Conservation (phyloP, 345 rosid species). For the Garcia nutans region DNA sequence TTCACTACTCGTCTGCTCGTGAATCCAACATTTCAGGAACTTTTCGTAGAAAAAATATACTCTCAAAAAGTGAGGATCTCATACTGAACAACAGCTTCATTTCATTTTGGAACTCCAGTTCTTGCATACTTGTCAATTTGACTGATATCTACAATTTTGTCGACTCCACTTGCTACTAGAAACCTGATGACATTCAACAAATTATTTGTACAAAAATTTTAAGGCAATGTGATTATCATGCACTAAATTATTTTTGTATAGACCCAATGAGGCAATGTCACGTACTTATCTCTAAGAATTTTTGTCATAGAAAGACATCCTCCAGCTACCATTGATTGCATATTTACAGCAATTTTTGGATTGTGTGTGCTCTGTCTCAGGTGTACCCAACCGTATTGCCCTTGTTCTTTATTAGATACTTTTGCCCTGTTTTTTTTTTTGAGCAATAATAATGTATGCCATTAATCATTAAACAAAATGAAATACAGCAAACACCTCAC, state of each 20-base stretch:
- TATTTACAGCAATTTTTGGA: constrained; percentile 76
- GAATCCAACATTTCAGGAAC: no score
- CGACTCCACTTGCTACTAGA: constrained; percentile 58
- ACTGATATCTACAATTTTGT: constrained; percentile 53
- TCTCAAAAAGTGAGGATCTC: no score
- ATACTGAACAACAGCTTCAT: neutral
- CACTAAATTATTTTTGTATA: neutral
- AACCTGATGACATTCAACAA: constrained; percentile 51
- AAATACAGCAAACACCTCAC: neutral
- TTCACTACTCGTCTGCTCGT: no score
- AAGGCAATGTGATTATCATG: neutral
- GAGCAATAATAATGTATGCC: neutral
- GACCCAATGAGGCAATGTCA: neutral
- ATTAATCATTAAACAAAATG: no score
- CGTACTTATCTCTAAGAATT: constrained; percentile 55
- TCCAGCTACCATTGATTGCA: constrained; percentile 66
- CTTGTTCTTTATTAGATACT: constrained; percentile 53
- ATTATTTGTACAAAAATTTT: neutral
- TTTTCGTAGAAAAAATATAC: no score
- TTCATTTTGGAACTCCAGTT: constrained; percentile 8
- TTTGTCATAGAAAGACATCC: constrained; percentile 60
- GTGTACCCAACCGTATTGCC: constrained; percentile 77
- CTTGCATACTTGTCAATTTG: constrained; percentile 48
- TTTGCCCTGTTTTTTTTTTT: constrained; percentile 55
- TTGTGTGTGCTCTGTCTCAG: constrained; percentile 93